Evolutionary conservation across 371 early-diverging fungal species (phyloP).

Genomic region (Mortierella sp.): DNA sequence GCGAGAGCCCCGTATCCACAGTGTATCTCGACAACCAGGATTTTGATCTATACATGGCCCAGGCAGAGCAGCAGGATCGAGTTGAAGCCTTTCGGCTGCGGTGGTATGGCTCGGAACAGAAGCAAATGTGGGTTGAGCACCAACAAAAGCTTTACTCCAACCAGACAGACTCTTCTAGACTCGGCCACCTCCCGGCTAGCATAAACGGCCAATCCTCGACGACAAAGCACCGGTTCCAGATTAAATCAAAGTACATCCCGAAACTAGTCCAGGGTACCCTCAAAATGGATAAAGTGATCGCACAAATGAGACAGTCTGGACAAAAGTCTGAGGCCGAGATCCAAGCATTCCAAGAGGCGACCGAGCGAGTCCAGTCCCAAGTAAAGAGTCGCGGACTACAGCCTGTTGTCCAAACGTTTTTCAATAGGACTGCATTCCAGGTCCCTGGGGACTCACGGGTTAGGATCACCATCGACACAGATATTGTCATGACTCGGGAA

Average conservation of each 20-base stretch:
- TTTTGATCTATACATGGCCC: conserved; percentile 89
- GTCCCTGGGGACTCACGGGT: conserved; percentile 66
- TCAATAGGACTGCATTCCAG: conserved; percentile 96
- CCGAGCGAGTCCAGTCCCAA: conserved; percentile 75
- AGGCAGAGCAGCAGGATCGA: conserved; percentile 89
- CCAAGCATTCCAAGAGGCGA: conserved; percentile 71
- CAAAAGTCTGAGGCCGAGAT: conserved; percentile 68
- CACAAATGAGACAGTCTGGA: conserved; percentile 80
- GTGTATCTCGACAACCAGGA: conserved; percentile 93
- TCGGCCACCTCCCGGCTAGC: conserved; percentile 1
- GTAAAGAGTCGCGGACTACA: conserved; percentile 71
- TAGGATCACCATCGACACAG: conserved; percentile 92
- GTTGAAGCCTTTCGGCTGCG: conserved; percentile 90
- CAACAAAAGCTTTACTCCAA: conserved; percentile 27
- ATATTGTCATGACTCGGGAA: conserved; percentile 93
- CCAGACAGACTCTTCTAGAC: neutral
- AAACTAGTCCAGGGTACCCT: conserved; percentile 75
- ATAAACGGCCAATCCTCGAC: conserved; percentile 29
- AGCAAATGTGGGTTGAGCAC: conserved; percentile 48
- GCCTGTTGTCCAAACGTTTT: conserved; percentile 82
- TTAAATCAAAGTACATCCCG: conserved; percentile 58
- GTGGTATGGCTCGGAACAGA: conserved; percentile 87
- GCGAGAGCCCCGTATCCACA: conserved; percentile 79
- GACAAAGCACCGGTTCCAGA: conserved; percentile 65
- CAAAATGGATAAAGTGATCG: conserved; percentile 87